phyloP scores from a whole-genome alignment of 2,329 filamentous ascomycete genomes.

The Fusarium graminum region DNA sequence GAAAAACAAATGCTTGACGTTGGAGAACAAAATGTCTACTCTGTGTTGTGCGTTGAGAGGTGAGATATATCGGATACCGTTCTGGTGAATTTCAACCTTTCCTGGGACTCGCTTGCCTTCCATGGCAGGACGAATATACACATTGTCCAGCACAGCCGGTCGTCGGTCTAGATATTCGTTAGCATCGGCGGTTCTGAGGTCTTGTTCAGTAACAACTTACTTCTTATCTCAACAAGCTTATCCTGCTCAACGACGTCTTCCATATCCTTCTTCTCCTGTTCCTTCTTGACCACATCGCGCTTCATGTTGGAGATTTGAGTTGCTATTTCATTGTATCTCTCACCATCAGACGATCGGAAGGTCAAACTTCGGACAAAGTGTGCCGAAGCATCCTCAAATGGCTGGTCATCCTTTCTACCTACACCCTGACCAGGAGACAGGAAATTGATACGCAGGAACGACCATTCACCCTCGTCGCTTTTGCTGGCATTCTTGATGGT shows the following conservation, averaged over 20 bases:
- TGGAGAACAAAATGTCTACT: slow-evolving; percentile 96
- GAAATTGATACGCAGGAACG: slow-evolving; percentile 96
- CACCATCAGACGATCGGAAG: slow-evolving; percentile 89
- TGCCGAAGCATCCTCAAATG: slow-evolving; percentile 94
- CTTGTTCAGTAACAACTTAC: slow-evolving; percentile 62
- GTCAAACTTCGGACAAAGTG: slow-evolving; percentile 97
- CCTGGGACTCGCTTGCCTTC: slow-evolving; percentile 97
- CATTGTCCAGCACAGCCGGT: slow-evolving; percentile 89
- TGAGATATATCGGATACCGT: slow-evolving; percentile 95
- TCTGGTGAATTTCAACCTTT: slow-evolving; percentile 97
- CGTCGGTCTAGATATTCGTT: slow-evolving; percentile 78
- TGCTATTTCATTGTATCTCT: slow-evolving; percentile 90
- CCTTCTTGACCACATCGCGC: slow-evolving; percentile 89
- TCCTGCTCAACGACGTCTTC: slow-evolving; percentile 99
- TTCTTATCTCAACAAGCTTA: slow-evolving; percentile 94
- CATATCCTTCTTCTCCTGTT: slow-evolving; percentile 99
- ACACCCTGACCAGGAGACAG: slow-evolving; percentile 97
- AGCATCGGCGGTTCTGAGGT: slow-evolving; percentile 48
- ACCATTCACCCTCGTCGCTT: slow-evolving; percentile 94
- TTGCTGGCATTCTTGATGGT: slow-evolving; percentile 99
- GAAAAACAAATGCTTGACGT: slow-evolving; percentile 98
- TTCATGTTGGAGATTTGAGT: slow-evolving; percentile 96
- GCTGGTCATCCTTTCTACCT: slow-evolving; percentile 95
- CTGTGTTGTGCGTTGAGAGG: slow-evolving; percentile 82
- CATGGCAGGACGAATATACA: slow-evolving; percentile 94